Evolutionary conservation across 176 grass and related monocot genomes (phyloP).

Genomic region (Oryza brachyantha): DNA sequence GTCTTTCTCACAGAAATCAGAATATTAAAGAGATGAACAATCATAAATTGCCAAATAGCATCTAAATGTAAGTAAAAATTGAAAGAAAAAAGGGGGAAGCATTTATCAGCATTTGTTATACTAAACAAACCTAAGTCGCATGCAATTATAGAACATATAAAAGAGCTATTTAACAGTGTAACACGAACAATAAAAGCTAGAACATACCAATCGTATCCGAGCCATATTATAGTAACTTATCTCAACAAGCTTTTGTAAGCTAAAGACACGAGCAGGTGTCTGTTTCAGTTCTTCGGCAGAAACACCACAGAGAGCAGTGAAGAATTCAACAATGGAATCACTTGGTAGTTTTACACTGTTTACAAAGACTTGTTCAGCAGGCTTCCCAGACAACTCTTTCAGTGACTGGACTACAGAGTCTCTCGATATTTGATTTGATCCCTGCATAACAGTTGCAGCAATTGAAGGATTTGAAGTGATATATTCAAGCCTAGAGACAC

Average conservation of each 20-base stretch:
- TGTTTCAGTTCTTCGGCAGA: slow-evolving; percentile 99
- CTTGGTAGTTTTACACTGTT: slow-evolving; percentile 96
- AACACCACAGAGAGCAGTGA: slow-evolving; percentile 79
- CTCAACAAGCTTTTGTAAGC: slow-evolving; percentile 99
- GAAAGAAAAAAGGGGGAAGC: not conserved
- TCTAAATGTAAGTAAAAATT: not conserved
- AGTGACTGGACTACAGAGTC: slow-evolving; percentile 82
- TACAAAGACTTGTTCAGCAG: slow-evolving; percentile 91
- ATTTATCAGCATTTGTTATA: not conserved
- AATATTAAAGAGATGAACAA: not conserved
- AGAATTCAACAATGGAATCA: slow-evolving; percentile 98
- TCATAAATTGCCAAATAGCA: not conserved
- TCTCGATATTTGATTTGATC: slow-evolving; percentile 97
- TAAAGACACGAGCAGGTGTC: slow-evolving; percentile 86
- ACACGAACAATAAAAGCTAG: slow-evolving; percentile 19
- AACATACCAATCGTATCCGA: slow-evolving; percentile 87
- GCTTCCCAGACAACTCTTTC: slow-evolving; percentile 93
- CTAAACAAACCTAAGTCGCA: not conserved
- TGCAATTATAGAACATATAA: not conserved
- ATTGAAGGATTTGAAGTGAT: slow-evolving; percentile 87
- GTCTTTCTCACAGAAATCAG: not conserved
- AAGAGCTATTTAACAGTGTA: slow-evolving; percentile 15
- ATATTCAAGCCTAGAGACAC: slow-evolving; percentile 93
- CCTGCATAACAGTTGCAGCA: slow-evolving; percentile 88
- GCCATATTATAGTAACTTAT: slow-evolving; percentile 99